Evolutionary conservation across 2,329 filamentous ascomycete species (phyloP), one percentile per base, ranked within the genome.

Genomic region (Phaeosphaeriaceae sp.): DNA sequence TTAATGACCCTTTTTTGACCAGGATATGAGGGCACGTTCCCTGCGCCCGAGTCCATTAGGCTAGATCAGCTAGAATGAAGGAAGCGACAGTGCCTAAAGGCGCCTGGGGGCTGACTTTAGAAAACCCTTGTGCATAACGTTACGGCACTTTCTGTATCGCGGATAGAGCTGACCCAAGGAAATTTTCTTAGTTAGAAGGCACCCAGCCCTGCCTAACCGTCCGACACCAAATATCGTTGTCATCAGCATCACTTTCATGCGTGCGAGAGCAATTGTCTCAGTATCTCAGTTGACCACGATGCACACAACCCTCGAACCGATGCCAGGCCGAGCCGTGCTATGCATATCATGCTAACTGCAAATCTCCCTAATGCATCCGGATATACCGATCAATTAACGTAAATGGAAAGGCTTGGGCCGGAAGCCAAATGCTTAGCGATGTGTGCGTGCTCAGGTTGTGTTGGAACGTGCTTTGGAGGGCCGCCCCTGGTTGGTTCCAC

Each of bases 351-450:
- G 6, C 18, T 37, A 37, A 12, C 35, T 20, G 16, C 21, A 11
- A 3, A 40, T n/a, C 21, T 26, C 37, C 23, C 37, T 16, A 18
- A 18, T 28, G 42, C 34, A 40, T 20, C 28, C 35, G 43, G 43
- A 32, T 32, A 32, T 30, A 37, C 37, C 45, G 34, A 36, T 35
- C 41, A 48, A 46, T 40, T 18, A 43, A 46, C 30, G 26, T 26
- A 52, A 36, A 48, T 35, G 40, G 44, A 36, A 48, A 54, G 42
- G 46, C 48, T 48, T 50, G 34, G 39, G 50, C 41, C 45, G 50
- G 38, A 41, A 56, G 23, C 8, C 8, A 29, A 36, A 44, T 26
- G 42, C 42, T 44, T 44, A 44, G 42, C 42, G 42, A 16, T 20
- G 28, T 12, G 15, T 34, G 23, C 29, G 30, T 30, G 21, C 30